Conservation (phyloP, 495 filamentous ascomycete species). For the Chaetomium tenue region DNA sequence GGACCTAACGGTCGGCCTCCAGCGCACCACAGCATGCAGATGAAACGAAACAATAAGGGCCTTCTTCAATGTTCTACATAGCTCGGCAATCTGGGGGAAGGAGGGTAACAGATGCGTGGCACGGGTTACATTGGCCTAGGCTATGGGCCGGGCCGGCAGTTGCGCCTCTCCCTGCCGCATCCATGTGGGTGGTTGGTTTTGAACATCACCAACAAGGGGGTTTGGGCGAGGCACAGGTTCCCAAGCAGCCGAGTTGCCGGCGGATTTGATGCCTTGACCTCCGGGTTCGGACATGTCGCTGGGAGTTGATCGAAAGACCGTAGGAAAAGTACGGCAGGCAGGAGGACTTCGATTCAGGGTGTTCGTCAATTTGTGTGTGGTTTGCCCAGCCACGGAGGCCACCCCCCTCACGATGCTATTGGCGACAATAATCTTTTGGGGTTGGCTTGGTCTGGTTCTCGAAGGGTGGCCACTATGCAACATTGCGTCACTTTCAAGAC, state of each 20-base stretch:
- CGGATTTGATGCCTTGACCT: not conserved
- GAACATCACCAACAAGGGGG: not conserved
- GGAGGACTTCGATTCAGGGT: not conserved
- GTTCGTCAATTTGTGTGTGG: not conserved
- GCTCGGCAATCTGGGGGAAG: not conserved
- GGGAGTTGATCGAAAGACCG: not conserved
- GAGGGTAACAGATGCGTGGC: conserved; percentile 6
- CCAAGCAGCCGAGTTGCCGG: not conserved
- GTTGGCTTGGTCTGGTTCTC: not conserved
- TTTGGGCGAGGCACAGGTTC: not conserved
- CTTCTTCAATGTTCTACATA: not conserved
- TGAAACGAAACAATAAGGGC: conserved; percentile 4
- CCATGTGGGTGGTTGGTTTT: not conserved
- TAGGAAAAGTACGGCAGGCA: not conserved
- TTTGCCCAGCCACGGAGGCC: not conserved
- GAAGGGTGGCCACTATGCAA: conserved; percentile 5
- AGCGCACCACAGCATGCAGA: not conserved
- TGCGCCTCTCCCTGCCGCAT: conserved; percentile 7
- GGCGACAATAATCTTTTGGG: not conserved
- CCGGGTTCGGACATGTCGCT: not conserved
- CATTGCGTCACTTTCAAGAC: conserved; percentile 7
- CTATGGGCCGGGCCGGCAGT: not conserved
- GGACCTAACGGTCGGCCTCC: not conserved
- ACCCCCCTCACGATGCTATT: not conserved
- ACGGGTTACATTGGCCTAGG: conserved; percentile 7